Base-by-base conservation (phyloP, 2,329 filamentous ascomycete species). In the Phialemoniopsis sp. region DNA sequence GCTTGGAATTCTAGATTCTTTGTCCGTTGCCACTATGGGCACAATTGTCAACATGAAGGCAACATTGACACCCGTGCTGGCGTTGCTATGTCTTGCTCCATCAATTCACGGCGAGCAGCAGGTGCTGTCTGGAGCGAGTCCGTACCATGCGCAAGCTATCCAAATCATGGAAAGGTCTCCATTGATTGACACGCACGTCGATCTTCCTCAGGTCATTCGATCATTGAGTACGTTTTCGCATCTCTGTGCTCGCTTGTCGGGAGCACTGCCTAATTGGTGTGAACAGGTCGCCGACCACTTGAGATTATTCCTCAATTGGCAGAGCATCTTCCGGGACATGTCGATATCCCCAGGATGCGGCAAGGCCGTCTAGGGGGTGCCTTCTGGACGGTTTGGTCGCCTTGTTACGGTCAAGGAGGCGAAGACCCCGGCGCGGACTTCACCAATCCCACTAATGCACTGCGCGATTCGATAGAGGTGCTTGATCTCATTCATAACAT, bases 341-440 rank as follows among this genome's bases (percentile, higher is more conserved):
- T 44, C 2, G 49, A 52, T 34, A 44, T 50, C 26, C 40, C 38
- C 13, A 40, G 46, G 13, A 46, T 52, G 41, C 43, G 44, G 21
- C 28, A 47, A 13, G 51, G 51, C 2, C 46, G 40, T 32, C 18
- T 48, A 10, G 47, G 50, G 6, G 48, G 45, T 10, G 46, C 47
- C 14, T 54, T 54, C 26, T 54, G 50, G 50, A 54, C 46, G 21
- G 50, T 52, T 2, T 51, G 48, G 34, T 42, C 46, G 12, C 31
- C 48, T 8, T 54, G 46, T 19, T 45, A 47, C 41, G 36, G 18
- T 17, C 5, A 30, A n/a, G 33, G 36, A 4, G 43, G 46, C 21
- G 33, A 48, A 13, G 38, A 47, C 30, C 47, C 49, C 18, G 46
- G 43, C 43, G 5, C 34, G 38, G 38, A 43, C 43, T 37, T 37